Base-by-base conservation (phyloP, 1,284 basidiomycete species). In the Stereum hirsutum region DNA sequence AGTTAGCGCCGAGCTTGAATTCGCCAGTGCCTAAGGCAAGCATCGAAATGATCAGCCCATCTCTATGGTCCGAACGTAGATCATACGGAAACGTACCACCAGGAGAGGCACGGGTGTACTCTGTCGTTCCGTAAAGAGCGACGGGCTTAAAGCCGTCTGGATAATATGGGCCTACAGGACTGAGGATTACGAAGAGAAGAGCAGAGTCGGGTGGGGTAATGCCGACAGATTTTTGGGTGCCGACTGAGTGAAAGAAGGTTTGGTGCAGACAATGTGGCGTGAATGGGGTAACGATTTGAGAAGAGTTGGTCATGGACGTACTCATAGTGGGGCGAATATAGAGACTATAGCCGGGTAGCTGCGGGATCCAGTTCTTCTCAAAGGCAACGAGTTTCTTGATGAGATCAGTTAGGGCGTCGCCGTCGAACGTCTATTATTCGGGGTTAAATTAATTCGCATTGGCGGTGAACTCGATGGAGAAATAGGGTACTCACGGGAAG, bases 131-230 rank as follows among this genome's bases (percentile, higher is more conserved):
- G 46, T 93, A 83, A 40, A 99, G 70, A 12, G 89, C 81, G 24
- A 99, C 83, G 15, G 95, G 95, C 37, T 39, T 39, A 25, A 39
- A 39, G 12, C 37, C 37, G 30, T 84, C 65, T 0, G 91, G 82
- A 64, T 95, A 99, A 65, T 98, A 99, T 2, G 95, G 94, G 14
- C 94, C 93, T 21, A 92, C 91, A 30, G 92, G 93, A 53, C 83
- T 89, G 59, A 84, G 83, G 56, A 99, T 98, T 44, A 99, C 93
- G 58, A 92, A 98, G 26, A 99, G 76, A 14, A 98, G 75, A 0
- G 94, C 93, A 52, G 95, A 87, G 42, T 39, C 37, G 26, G 37
- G 37, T 7, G 37, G 37, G 14, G 24, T 26, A 25, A 39, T 39
- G 37, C 37, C 37, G 37, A 39, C 17, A 14, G 37, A 26, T 14